These are phyloP conservation scores for Xylariales sp. DNA, from an alignment of 2,329 filamentous ascomycete genomes.

Conservation along the genomic window DNA sequence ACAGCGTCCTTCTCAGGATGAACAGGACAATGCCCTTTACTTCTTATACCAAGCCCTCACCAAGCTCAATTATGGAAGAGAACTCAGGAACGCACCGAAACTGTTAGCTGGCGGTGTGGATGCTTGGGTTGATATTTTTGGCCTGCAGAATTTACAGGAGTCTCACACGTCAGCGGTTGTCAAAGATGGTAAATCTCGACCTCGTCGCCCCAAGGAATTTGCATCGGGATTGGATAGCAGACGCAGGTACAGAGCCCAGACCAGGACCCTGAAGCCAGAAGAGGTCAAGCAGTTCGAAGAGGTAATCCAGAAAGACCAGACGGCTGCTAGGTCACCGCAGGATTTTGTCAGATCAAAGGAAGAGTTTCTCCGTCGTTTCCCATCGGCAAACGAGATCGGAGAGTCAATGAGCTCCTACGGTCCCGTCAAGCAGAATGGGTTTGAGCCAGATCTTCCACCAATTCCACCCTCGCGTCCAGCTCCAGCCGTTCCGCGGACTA, in stretches of 20 bases:
- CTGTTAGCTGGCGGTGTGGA: slow-evolving; percentile 78
- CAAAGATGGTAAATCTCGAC: slow-evolving; percentile 10
- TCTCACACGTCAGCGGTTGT: slow-evolving; percentile 24
- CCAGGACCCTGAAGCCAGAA: slow-evolving; percentile 69
- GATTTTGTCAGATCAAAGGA: slow-evolving; percentile 67
- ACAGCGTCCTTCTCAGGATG: slow-evolving; percentile 25
- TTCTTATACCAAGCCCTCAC: slow-evolving; percentile 74
- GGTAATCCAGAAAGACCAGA: slow-evolving; percentile 62
- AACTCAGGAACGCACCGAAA: slow-evolving; percentile 67
- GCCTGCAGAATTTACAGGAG: slow-evolving; percentile 55
- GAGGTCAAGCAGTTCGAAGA: slow-evolving; percentile 81
- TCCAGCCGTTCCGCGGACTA: slow-evolving; percentile 62
- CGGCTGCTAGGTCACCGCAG: slow-evolving; percentile 34
- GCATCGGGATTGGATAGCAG: slow-evolving; percentile 20
- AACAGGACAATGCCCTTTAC: slow-evolving; percentile 53
- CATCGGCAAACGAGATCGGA: slow-evolving; percentile 59
- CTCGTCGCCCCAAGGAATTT: slow-evolving; percentile 13
- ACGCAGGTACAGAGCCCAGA: slow-evolving; percentile 41
- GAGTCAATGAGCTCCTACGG: slow-evolving; percentile 53
- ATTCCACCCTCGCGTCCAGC: slow-evolving; percentile 62
- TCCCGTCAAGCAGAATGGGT: slow-evolving; percentile 16
- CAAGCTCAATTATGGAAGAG: slow-evolving; percentile 77
- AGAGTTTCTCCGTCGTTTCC: slow-evolving; percentile 79
- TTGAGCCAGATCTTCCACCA: slow-evolving; percentile 43
- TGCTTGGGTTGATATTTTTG: slow-evolving; percentile 82